These are phyloP conservation scores for Fusarium bactridioides DNA, from an alignment of 2,329 filamentous ascomycete genomes.

Conservation along the genomic window DNA sequence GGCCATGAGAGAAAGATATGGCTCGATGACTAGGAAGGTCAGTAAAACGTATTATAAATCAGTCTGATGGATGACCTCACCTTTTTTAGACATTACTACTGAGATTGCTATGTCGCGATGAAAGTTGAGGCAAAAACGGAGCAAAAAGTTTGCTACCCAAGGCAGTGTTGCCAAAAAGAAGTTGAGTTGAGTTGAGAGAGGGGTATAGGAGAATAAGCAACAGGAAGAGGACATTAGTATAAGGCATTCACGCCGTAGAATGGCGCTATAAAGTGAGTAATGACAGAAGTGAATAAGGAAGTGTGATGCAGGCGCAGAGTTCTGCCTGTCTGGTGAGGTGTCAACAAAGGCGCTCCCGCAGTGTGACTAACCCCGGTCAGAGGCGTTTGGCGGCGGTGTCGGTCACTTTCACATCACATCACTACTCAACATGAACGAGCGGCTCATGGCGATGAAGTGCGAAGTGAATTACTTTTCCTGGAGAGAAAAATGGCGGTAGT, in stretches of 20 bases:
- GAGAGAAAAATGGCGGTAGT: neutral
- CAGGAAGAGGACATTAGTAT: neutral
- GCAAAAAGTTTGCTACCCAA: neutral
- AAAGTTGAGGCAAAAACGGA: neutral
- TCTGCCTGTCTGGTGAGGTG: neutral
- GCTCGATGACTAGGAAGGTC: neutral
- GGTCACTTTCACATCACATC: neutral
- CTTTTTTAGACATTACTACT: neutral
- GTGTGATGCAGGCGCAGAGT: neutral
- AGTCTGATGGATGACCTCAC: fast-evolving
- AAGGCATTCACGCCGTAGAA: neutral
- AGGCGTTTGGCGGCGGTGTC: neutral
- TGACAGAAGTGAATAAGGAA: neutral
- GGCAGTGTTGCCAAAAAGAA: neutral
- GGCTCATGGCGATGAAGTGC: neutral
- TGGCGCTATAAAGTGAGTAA: neutral
- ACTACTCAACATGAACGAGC: neutral
- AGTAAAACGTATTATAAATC: neutral
- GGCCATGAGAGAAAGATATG: neutral
- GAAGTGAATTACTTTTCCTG: neutral
- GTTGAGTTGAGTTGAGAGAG: neutral
- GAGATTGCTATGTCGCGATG: neutral
- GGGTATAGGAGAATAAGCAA: neutral
- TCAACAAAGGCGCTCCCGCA: neutral
- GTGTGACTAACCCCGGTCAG: neutral